Evolutionary conservation across 1,284 basidiomycete genomes (phyloP), one percentile per base, ranked within the genome.

Genomic region (Ganoderma leucocontextum): DNA sequence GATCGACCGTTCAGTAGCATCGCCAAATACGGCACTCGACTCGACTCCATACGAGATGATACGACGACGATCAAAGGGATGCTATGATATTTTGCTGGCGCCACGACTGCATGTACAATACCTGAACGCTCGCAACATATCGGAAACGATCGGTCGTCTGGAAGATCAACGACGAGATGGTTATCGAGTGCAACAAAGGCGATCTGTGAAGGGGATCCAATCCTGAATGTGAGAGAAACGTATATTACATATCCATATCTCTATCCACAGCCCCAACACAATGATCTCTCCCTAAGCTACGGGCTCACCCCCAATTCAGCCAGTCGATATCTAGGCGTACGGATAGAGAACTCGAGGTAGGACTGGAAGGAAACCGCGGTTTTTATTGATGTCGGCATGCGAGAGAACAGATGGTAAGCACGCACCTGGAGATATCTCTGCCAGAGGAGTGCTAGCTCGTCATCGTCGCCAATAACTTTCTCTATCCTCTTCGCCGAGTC

Each of bases 261-360:
- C 53, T 8, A 29, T 52, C 49, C 15, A 52, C 47, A 29, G 0
- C 19, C 17, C 6, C 17, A 44, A 7, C 17, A n/a, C 19, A 9
- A 19, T 44, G 42, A 17, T 29, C 29, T 29, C 13, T 39, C 39
- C 13, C 39, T 25, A 10, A 7, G 25, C 60, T 15, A 63, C 3
- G 62, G 17, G 3, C 38, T 36, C 2, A 67, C 22, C 0, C 66
- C 72, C 7, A 73, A 58, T 19, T 73, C 72, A 1, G 58, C 60
- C 15, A 73, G 39, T 6, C 72, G 72, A 17, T 73, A 73, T 9
- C 72, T 61, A 2, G 72, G 72, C 1, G 72, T 70, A 8, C 67
- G 60, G 38, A 70, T 63, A 2, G 64, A 66, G 47, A 70, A 73
- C 55, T 70, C 67, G 1, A 73, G 62, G 41, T 70, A 70, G 15